Conservation (phyloP, 768 basidiomycete genomes). For the Porphyrellus cyaneotinctus region DNA sequence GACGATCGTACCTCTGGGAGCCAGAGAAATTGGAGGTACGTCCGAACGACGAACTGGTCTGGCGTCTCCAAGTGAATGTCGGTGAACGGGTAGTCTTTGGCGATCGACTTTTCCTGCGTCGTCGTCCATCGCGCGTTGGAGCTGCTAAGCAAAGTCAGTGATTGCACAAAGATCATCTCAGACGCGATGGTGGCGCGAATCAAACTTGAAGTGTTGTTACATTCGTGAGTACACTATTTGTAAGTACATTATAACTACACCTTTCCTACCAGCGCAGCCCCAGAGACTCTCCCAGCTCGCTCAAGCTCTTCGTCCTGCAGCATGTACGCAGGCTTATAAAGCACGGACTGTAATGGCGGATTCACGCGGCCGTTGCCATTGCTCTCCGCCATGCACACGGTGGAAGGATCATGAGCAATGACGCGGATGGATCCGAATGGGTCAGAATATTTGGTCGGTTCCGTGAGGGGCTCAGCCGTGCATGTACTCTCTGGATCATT, state of each 20-base stretch:
- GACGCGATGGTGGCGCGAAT: background rate
- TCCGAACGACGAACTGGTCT: slow-evolving; percentile 57
- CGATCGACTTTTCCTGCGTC: slow-evolving; percentile 55
- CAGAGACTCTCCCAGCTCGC: slow-evolving; percentile 57
- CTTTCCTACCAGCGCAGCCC: slow-evolving; percentile 6
- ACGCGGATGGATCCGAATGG: slow-evolving; percentile 13
- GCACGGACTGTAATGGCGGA: slow-evolving; percentile 16
- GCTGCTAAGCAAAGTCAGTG: slow-evolving; percentile 21
- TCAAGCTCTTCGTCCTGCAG: slow-evolving; percentile 71
- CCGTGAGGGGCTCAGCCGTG: slow-evolving; percentile 10
- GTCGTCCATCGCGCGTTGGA: slow-evolving; percentile 46
- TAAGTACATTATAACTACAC: background rate
- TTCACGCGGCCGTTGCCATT: slow-evolving; percentile 1
- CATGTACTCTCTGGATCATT: slow-evolving; percentile 18
- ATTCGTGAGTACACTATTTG: background rate
- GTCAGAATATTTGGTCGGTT: background rate
- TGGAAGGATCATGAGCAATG: slow-evolving; percentile 22
- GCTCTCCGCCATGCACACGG: slow-evolving; percentile 16
- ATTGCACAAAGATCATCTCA: slow-evolving; percentile 15
- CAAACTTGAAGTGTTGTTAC: too few relatives aligned
- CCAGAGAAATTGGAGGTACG: slow-evolving; percentile 76
- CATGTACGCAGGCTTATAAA: slow-evolving; percentile 79
- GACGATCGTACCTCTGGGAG: slow-evolving; percentile 57
- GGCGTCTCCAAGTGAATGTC: slow-evolving; percentile 42
- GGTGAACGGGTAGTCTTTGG: slow-evolving; percentile 52